Base-by-base conservation (phyloP, 2,329 filamentous ascomycete species). In the Talaromyces piceae region DNA sequence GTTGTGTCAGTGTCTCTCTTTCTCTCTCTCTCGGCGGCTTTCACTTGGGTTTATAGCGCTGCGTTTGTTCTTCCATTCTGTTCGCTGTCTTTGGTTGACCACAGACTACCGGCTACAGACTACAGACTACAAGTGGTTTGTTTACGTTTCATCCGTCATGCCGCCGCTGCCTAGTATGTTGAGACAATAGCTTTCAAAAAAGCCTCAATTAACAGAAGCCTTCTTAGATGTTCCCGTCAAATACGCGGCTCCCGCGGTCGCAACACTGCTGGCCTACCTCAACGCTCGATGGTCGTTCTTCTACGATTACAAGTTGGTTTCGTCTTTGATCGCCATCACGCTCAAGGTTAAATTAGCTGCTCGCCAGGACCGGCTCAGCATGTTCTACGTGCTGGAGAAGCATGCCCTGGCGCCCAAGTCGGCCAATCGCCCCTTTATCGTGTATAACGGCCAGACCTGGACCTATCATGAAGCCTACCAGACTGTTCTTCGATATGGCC, bases 401-500 rank as follows among this genome's bases (percentile, higher is more conserved):
- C 72, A 78, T 49, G 88, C 88, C 1, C 73, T 73, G 4, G 74
- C 77, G 3, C 74, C 79, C n/a, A 73, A 80, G 55, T 69, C 67
- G 23, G 67, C 67, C 12, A 64, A 73, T 41, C 73, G 74, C 23
- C 63, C 74, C 2, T 83, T 86, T 54, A 67, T 93, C 45, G 77
- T 86, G 46, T 91, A 86, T 61, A 77, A 88, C 58, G 84, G 85
- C 54, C 75, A 72, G 49, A 73, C 71, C 37, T 88, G 84, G 76
- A 88, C 86, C 1, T 95, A 87, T 65, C 80, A 80, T n/a, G 76
- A 93, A 60, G 76, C 80, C 2, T 93, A 95, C 67, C 78, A 88
- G 49, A 77, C 71, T 7, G 79, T 80, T 1, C 72, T 94, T 39
- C 82, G 82, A 53, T 88, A 91, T 62, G 88, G 87, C 25, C 75